Percentiles rank a stretch among this genome's conserved stretches.
Conservation (phyloP, 208 protist genomes). For the Phytomonas francai region DNA sequence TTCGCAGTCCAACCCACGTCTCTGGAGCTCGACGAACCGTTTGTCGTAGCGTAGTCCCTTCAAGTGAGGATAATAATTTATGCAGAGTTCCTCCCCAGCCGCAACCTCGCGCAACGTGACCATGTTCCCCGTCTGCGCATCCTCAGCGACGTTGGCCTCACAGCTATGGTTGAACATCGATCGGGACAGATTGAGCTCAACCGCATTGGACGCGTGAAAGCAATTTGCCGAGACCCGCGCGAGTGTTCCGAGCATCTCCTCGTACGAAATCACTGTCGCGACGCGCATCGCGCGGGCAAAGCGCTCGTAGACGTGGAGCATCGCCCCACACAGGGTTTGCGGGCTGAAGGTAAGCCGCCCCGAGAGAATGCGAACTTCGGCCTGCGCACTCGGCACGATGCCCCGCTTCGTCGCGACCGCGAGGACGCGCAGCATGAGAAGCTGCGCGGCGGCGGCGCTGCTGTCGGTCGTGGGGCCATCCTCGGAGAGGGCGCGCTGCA, state of each 20-base stretch:
- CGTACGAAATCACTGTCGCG: constrained; percentile 64
- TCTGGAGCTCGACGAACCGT: constrained; percentile 42
- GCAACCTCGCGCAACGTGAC: constrained; percentile 39
- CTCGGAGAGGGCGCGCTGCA: constrained; percentile 34
- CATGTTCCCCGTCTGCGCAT: constrained; percentile 32
- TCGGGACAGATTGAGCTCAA: constrained; percentile 59
- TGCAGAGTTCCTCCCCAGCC: constrained; percentile 51
- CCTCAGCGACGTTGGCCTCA: constrained; percentile 63
- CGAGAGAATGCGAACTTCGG: constrained; percentile 61
- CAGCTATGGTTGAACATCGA: constrained; percentile 84
- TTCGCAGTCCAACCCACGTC: constrained; percentile 43
- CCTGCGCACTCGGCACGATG: constrained; percentile 57
- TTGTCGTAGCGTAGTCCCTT: constrained; percentile 42
- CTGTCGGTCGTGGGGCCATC: constrained; percentile 20
- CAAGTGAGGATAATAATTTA: constrained; percentile 76
- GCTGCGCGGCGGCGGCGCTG: constrained; percentile 68
- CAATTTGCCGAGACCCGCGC: constrained; percentile 68
- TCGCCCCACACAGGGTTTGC: constrained; percentile 26
- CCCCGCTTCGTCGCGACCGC: constrained; percentile 33
- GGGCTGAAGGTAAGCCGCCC: constrained; percentile 63
- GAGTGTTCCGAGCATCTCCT: constrained; percentile 69
- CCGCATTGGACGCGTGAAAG: constrained; percentile 19
- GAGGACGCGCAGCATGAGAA: constrained; percentile 71
- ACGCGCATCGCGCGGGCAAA: constrained; percentile 48
- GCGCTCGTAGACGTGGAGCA: constrained; percentile 76